Evolutionary conservation across 1,284 basidiomycete species (phyloP).

Genomic region (Cutaneotrichosporon sp.): DNA sequence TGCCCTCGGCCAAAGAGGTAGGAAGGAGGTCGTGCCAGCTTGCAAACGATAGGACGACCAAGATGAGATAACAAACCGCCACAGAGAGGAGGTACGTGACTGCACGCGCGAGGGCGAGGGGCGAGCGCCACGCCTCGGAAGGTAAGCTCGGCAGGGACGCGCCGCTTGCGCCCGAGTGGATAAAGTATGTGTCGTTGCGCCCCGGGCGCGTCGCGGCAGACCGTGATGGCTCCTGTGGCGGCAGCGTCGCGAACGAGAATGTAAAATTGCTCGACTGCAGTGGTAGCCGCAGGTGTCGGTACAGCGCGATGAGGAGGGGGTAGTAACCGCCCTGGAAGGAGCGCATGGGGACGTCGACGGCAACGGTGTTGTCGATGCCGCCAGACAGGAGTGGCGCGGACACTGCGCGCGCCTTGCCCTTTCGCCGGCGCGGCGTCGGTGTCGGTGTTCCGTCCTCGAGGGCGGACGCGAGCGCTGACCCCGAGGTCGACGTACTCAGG

Average conservation of each 20-base stretch:
- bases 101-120: slow-evolving; percentile 37
- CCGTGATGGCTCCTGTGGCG: not conserved
- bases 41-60: slow-evolving; percentile 55
- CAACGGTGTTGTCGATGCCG: slow-evolving; percentile 2
- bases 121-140: slow-evolving; percentile 18
- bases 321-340: slow-evolving; percentile 75
- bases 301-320: slow-evolving; percentile 60
- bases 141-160: slow-evolving; percentile 50
- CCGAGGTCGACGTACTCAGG: no score
- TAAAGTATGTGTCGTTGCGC: slow-evolving; percentile 51
- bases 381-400: not conserved
- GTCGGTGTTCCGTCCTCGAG: no score
- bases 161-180: slow-evolving; percentile 64
- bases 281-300: slow-evolving; percentile 53
- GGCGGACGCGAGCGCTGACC: no score
- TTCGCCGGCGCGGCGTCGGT: not conserved
- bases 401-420: not conserved
- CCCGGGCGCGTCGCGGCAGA: slow-evolving; percentile 22
- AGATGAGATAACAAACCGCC: slow-evolving; percentile 55
- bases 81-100: slow-evolving; percentile 49
- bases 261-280: slow-evolving; percentile 55
- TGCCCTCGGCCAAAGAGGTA: slow-evolving; percentile 18
- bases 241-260: slow-evolving; percentile 62
- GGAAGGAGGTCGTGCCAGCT: slow-evolving; percentile 45
- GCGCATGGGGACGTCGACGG: slow-evolving; percentile 69